Percentiles rank a stretch among this genome's conserved stretches.
phyloP scores from a whole-genome alignment of 179 eudicot species.

The Amaranthus tricolor region DNA sequence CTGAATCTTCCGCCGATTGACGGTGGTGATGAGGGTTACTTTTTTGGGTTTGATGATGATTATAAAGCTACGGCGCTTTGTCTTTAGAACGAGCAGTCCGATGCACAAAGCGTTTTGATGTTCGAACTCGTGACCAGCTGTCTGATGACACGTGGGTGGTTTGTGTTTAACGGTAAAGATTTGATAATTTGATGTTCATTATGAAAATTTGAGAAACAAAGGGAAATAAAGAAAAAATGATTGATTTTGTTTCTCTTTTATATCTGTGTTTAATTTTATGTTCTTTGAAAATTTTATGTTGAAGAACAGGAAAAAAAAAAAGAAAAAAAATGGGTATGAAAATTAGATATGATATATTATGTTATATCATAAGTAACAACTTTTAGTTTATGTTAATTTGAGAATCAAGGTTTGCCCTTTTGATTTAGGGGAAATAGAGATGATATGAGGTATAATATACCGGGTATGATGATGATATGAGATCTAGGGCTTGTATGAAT shows the following conservation, averaged over 20 bases:
- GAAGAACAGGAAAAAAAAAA: conserved; percentile 26
- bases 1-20: conserved; percentile 59
- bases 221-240: neutral
- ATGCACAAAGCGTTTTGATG: too few species aligned
- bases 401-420: neutral
- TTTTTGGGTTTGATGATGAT: conserved; percentile 41
- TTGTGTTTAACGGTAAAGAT: conserved; percentile 44
- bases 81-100: conserved; percentile 27
- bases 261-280: conserved; percentile 21
- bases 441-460: too few species aligned
- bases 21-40: conserved; percentile 10
- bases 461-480: conserved; percentile 2
- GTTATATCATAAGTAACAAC: conserved; percentile 5
- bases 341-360: conserved; percentile 7
- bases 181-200: conserved; percentile 11
- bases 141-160: conserved; percentile 22
- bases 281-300: conserved; percentile 31
- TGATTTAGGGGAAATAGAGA: neutral
- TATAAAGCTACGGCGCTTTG: conserved; percentile 53
- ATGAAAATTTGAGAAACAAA: neutral
- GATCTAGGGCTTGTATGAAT: conserved; percentile 9
- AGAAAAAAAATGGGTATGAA: neutral
- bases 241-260: conserved; percentile 15
- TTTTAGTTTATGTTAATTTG: neutral
- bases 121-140: too few species aligned